phyloP scores from a whole-genome alignment of 345 rosid genomes.

The Populus davidiana region DNA sequence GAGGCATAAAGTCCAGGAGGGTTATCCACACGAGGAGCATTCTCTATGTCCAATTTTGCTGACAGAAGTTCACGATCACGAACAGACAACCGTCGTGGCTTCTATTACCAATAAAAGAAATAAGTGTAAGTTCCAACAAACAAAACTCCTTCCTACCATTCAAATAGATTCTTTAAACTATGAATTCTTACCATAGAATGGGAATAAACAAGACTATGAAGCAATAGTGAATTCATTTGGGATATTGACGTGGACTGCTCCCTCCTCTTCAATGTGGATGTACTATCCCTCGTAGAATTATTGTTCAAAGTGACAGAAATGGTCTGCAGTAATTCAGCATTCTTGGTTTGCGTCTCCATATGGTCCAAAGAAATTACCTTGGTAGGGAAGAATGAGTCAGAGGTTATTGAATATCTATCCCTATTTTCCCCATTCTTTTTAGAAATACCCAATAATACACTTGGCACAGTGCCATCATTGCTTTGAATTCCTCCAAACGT shows the following conservation, averaged over 20 bases:
- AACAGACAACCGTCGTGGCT: conserved; percentile 46
- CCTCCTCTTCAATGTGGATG: conserved; percentile 27
- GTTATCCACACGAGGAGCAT: conserved; percentile 40
- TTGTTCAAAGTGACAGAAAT: conserved; percentile 12
- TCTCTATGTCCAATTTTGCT: conserved; percentile 52
- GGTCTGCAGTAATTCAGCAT: conserved; percentile 17
- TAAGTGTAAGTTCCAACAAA: conserved; percentile 7
- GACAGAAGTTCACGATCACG: conserved; percentile 58
- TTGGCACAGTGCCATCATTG: conserved; percentile 5
- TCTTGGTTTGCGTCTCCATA: conserved; percentile 6
- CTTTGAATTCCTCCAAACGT: conserved; percentile 5
- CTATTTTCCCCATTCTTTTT: conserved; percentile 11
- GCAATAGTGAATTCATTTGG: conserved; percentile 54
- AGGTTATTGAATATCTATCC: conserved; percentile 16
- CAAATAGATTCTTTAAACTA: conserved; percentile 9
- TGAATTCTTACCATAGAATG: conserved; percentile 46
- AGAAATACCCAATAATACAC: conserved; percentile 18
- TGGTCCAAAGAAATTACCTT: conserved; percentile 20
- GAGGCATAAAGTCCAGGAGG: conserved; percentile 42
- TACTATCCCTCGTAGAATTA: conserved; percentile 9
- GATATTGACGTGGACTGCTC: conserved; percentile 42
- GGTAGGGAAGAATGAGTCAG: conserved; percentile 11
- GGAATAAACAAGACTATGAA: conserved; percentile 42
- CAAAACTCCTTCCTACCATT: conserved; percentile 7
- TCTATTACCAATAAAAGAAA: conserved; percentile 39